phyloP scores from a whole-genome alignment of 805 yeast species.

The Tetrapisispora phaffii region DNA sequence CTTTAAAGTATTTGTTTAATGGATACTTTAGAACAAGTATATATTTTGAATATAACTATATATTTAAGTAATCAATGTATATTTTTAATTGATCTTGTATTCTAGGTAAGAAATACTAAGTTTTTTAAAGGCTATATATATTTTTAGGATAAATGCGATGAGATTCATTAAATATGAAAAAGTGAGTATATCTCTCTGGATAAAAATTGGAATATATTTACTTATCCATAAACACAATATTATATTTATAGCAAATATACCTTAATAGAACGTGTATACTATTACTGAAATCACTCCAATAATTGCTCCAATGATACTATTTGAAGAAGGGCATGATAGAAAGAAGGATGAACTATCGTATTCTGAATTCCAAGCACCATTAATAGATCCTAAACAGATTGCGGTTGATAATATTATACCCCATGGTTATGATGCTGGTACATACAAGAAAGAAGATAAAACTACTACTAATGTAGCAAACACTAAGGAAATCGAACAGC shows the following conservation, averaged over 20 bases:
- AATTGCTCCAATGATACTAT: background rate
- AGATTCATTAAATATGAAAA: too few relatives aligned
- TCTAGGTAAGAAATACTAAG: too few relatives aligned
- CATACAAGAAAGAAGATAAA: background rate
- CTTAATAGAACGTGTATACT: background rate
- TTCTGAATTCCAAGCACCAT: background rate
- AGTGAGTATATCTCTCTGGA: too few relatives aligned
- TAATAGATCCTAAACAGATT: constrained; percentile 3
- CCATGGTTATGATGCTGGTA: too few relatives aligned
- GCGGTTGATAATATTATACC: background rate
- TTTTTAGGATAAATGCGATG: background rate
- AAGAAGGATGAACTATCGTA: background rate
- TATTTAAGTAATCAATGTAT: too few relatives aligned
- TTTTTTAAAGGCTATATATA: too few relatives aligned
- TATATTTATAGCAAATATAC: too few relatives aligned
- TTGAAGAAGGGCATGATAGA: constrained; percentile 2
- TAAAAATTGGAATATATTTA: too few relatives aligned
- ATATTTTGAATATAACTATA: too few relatives aligned
- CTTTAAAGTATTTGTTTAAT: background rate
- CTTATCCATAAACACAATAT: too few relatives aligned
- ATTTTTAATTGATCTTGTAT: too few relatives aligned
- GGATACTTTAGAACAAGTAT: background rate
- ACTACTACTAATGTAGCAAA: background rate
- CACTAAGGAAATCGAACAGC: background rate
- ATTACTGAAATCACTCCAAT: background rate